Conservation (phyloP, 352 stramenopile genomes). For the Phytopythium vexans region DNA sequence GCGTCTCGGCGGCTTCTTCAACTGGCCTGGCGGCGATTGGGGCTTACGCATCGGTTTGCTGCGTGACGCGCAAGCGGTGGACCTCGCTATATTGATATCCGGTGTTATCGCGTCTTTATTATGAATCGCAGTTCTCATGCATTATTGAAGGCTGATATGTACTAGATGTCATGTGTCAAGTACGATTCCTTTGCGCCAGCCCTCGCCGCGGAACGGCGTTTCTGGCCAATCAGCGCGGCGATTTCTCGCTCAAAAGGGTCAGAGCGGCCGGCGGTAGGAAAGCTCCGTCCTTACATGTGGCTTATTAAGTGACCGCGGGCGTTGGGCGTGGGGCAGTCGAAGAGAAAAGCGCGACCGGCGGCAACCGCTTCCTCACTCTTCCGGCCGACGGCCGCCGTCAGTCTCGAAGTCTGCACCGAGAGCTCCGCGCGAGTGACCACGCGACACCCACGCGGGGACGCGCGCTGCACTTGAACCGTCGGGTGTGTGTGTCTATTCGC, state of each 20-base stretch:
- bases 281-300: too few species aligned
- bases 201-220: neutral
- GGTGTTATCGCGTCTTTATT: neutral
- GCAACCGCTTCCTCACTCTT: too few species aligned
- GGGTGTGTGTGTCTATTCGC: too few species aligned
- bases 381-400: too few species aligned
- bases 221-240: constrained; percentile 4
- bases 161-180: neutral
- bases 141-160: neutral
- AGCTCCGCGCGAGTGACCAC: too few species aligned
- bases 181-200: constrained; percentile 2
- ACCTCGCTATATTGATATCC: neutral
- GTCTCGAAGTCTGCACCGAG: too few species aligned
- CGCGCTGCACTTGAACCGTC: too few species aligned
- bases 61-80: constrained; percentile 1
- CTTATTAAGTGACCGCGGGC: too few species aligned
- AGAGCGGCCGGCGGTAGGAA: too few species aligned
- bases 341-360: too few species aligned
- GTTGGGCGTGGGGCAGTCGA: too few species aligned
- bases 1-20: constrained; percentile 5
- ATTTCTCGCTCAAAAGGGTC: neutral
- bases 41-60: constrained; percentile 5
- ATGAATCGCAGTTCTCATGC: neutral
- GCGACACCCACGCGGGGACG: too few species aligned
- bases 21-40: neutral